A percentile compares a stretch with the other conserved stretches of the same genome.
Evolutionary conservation across 1,284 basidiomycete species (phyloP).

Genomic region (Cystobasidium sp.): DNA sequence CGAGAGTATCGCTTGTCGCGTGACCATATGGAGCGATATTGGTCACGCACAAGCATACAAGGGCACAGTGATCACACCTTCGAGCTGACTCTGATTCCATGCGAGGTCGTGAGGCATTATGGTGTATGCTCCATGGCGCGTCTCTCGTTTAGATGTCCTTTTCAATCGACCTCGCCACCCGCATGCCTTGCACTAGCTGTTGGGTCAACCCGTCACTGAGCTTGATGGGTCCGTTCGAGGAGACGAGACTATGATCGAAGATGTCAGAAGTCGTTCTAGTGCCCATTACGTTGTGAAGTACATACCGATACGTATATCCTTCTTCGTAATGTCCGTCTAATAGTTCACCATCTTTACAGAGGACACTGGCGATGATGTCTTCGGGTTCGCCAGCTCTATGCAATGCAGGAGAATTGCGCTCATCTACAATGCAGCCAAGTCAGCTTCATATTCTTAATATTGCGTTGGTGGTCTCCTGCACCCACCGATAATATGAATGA

Average conservation of each 20-base stretch:
- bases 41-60: too few relatives aligned
- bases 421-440: constrained; percentile 2
- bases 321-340: constrained; percentile 31
- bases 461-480: neutral
- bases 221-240: constrained; percentile 34
- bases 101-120: too few relatives aligned
- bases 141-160: too few relatives aligned
- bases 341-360: constrained; percentile 38
- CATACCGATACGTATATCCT: constrained; percentile 26
- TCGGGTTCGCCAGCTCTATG: constrained; percentile 45
- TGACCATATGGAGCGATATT: too few relatives aligned
- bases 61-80: too few relatives aligned
- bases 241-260: constrained; percentile 14
- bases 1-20: too few relatives aligned
- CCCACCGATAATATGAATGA: constrained; percentile 43
- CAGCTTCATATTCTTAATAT: neutral
- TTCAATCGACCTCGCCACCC: constrained; percentile 33
- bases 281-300: neutral
- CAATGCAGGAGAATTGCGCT: constrained; percentile 32
- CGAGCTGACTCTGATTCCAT: too few relatives aligned
- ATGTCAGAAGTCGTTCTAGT: neutral
- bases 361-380: constrained; percentile 43
- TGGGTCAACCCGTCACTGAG: constrained; percentile 26
- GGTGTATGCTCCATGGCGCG: too few relatives aligned
- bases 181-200: constrained; percentile 24